These are phyloP conservation scores for Epichloe aotearoae DNA, from an alignment of 2,329 filamentous ascomycete genomes.

Conservation along the genomic window DNA sequence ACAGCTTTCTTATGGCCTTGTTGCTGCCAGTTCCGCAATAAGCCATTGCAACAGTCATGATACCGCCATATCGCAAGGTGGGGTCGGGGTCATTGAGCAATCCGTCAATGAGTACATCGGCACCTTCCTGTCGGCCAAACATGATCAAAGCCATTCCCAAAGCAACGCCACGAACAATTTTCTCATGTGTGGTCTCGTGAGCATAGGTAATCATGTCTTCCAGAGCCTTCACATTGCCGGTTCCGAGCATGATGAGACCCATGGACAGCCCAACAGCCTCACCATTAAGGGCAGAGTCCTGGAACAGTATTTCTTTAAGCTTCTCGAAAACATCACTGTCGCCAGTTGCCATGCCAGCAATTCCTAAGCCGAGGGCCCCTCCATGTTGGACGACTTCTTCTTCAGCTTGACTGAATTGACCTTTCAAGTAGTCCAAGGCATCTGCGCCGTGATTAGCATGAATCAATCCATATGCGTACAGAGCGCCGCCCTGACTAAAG, in stretches of 20 bases:
- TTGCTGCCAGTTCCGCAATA: slow-evolving; percentile 98
- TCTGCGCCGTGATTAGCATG: slow-evolving; percentile 95
- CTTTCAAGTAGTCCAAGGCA: slow-evolving; percentile 67
- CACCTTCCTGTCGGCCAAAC: slow-evolving; percentile 90
- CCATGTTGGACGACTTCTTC: slow-evolving; percentile 96
- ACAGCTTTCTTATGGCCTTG: slow-evolving; percentile 90
- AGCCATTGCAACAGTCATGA: slow-evolving; percentile 95
- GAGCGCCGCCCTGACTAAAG: slow-evolving; percentile 89
- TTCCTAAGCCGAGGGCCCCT: slow-evolving; percentile 85
- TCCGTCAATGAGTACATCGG: slow-evolving; percentile 87
- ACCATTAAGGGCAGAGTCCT: slow-evolving; percentile 90
- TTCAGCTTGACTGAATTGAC: slow-evolving; percentile 60
- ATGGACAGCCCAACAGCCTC: slow-evolving; percentile 93
- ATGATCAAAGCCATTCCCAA: slow-evolving; percentile 97
- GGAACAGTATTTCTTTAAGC: slow-evolving; percentile 76
- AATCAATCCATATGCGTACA: slow-evolving; percentile 91
- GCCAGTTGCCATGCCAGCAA: slow-evolving; percentile 94
- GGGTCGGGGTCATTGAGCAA: slow-evolving; percentile 89
- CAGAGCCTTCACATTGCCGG: slow-evolving; percentile 84
- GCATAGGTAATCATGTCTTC: slow-evolving; percentile 97
- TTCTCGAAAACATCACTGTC: slow-evolving; percentile 84
- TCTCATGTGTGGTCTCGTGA: slow-evolving; percentile 96
- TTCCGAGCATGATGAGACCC: slow-evolving; percentile 96
- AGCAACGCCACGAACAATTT: slow-evolving; percentile 90
- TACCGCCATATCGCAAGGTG: slow-evolving; percentile 87